phyloP scores from a whole-genome alignment of 2,329 filamentous ascomycete species.

The Incumbomyces delicatus region DNA sequence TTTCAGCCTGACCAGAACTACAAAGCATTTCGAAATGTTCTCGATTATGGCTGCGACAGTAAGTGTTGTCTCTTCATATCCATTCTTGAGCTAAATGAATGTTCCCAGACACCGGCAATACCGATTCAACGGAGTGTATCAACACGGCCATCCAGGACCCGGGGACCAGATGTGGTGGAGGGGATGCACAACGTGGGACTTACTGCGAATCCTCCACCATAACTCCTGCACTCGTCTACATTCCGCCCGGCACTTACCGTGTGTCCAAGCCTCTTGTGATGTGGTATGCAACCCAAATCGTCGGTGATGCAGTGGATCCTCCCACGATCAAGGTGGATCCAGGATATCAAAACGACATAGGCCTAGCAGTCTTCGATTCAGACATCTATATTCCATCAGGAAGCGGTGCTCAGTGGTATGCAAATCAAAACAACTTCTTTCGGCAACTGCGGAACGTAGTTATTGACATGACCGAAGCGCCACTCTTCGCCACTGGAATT shows the following conservation, averaged over 20 bases:
- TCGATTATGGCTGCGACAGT: slow-evolving; percentile 54
- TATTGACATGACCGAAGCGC: slow-evolving; percentile 56
- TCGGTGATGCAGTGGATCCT: slow-evolving; percentile 60
- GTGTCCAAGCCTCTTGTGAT: slow-evolving; percentile 59
- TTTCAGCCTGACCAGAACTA: slow-evolving; percentile 21
- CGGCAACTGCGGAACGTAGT: slow-evolving; percentile 65
- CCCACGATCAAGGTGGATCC: slow-evolving; percentile 37
- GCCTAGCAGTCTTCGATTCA: slow-evolving; percentile 72
- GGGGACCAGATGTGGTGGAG: slow-evolving; percentile 61
- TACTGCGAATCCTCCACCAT: slow-evolving; percentile 64
- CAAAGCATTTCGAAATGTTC: slow-evolving; percentile 60
- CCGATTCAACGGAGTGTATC: slow-evolving; percentile 73
- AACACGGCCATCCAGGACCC: slow-evolving; percentile 59
- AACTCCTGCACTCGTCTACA: slow-evolving; percentile 70
- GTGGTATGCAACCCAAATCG: slow-evolving; percentile 54
- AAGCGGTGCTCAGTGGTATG: slow-evolving; percentile 55
- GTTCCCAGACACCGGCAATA: slow-evolving; percentile 43
- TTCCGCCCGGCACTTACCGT: slow-evolving; percentile 68
- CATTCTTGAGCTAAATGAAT: not conserved
- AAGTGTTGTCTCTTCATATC: not conserved
- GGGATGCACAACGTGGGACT: slow-evolving; percentile 22
- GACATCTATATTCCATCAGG: slow-evolving; percentile 57
- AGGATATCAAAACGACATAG: slow-evolving; percentile 48
- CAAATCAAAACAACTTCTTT: slow-evolving; percentile 65
- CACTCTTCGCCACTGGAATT: slow-evolving; percentile 52